Base-by-base conservation (phyloP, 305 asterid genomes). In the Fraxinus sp. region DNA sequence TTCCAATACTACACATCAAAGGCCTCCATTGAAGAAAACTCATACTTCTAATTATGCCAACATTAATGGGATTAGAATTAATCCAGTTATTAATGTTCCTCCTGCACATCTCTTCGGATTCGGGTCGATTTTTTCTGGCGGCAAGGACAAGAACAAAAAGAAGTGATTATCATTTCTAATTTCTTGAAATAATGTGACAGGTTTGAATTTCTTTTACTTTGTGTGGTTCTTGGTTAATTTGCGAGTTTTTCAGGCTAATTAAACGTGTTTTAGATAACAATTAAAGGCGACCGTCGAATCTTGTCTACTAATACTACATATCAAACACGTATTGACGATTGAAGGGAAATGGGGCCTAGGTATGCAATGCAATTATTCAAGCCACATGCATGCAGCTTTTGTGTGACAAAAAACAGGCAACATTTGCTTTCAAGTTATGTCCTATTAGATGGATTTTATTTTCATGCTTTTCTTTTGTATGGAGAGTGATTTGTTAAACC, bases 11-110 rank as follows among this genome's bases (percentile, higher is more conserved):
- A 59, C 68, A 81, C 87, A 85, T 83, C 94, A 81, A 26, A 94
- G 87, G 81, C 98, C 97, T 28, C 96, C 98, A 20, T 57, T 90
- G 90, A 95, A 87, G 91, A 95, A 90, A 80, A 82, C 55, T 28
- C 79, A 91, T 57, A 80, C 83, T 33, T 74, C 88, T 35, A 82
- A 18, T n/a, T 77, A 89, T 76, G 84, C 76, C 55, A 55, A 78
- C 68, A 85, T 83, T 80, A 85, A 78, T 49, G 93, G 93, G 44
- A 90, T 90, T 28, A 86, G 86, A 82, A 57, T 88, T 75, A 89
- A 28, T 22, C 91, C 91, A 1, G 88, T 90, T 77, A 74, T 91
- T 82, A 91, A 91, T 77, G 92, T 91, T 44, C 91, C 93, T 24
- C 73, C 91, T 0, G 90, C 89, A 5, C 89, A 80, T 85, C 83